Conservation (phyloP, 345 rosid genomes). For the Barbarea vulgaris region DNA sequence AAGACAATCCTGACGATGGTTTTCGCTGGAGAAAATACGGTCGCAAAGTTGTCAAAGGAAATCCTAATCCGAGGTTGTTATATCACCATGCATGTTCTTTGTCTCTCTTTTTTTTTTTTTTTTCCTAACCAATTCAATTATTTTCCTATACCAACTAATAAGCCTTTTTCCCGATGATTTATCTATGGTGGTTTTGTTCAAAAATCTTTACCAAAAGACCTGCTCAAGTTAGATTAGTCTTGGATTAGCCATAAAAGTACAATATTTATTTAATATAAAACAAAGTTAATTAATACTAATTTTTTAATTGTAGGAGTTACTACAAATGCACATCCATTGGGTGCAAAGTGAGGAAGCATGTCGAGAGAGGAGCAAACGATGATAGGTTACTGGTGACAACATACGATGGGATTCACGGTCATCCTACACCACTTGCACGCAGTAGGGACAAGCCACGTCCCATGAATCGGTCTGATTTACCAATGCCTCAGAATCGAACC, state of each 20-base stretch:
- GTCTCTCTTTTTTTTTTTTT: background rate
- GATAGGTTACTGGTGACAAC: background rate
- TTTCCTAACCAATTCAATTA: background rate
- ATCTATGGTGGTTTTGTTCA: background rate
- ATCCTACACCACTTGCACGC: constrained; percentile 11
- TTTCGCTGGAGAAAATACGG: constrained; percentile 42
- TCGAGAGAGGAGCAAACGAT: constrained; percentile 43
- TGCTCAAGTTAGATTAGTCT: background rate
- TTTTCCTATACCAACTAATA: background rate
- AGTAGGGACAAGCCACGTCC: background rate
- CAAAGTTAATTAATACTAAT: background rate
- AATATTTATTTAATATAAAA: too few relatives aligned
- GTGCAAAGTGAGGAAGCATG: constrained; percentile 35
- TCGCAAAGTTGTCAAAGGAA: constrained; percentile 34
- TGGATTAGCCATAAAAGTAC: background rate
- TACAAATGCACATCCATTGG: constrained; percentile 21
- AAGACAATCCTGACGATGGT: too few relatives aligned
- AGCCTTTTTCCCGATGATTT: background rate
- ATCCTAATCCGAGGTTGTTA: constrained; percentile 38
- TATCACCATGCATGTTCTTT: background rate
- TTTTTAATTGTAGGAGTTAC: constrained; percentile 28
- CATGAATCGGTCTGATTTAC: constrained; percentile 1
- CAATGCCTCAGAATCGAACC: background rate
- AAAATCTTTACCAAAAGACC: background rate
- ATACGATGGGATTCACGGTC: constrained; percentile 35